Percentiles rank a stretch among this genome's conserved stretches.
Conservation (phyloP, 2,329 filamentous ascomycete species). For the Albifimbria verrucaria region DNA sequence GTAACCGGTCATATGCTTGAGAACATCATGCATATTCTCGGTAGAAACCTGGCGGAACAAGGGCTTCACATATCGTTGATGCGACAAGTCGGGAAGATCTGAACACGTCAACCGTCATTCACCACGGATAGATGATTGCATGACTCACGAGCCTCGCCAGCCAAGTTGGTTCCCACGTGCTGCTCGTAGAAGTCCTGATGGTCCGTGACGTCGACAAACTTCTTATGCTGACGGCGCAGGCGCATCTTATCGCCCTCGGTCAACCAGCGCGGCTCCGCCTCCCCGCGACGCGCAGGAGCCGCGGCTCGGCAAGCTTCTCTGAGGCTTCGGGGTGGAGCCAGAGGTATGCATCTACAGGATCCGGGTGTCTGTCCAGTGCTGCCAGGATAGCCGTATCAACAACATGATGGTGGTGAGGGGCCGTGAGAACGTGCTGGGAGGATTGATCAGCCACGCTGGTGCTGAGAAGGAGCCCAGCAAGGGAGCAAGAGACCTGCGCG, state of each 20-base stretch:
- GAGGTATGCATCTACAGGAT: slow-evolving; percentile 26
- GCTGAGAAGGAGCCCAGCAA: slow-evolving; percentile 2
- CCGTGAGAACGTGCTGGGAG: slow-evolving; percentile 11
- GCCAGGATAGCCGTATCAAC: slow-evolving; percentile 19
- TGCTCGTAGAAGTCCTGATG: slow-evolving; percentile 45
- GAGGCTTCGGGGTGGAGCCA: slow-evolving; percentile 22
- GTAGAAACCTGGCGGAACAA: slow-evolving; percentile 58
- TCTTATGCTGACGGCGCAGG: slow-evolving; percentile 60
- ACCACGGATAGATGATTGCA: background rate
- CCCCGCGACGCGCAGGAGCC: slow-evolving; percentile 64
- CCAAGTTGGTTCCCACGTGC: slow-evolving; percentile 13
- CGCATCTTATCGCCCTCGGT: slow-evolving; percentile 72
- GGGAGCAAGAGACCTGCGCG: background rate
- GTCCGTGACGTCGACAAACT: slow-evolving; percentile 72
- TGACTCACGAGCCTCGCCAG: slow-evolving; percentile 27
- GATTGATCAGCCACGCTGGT: slow-evolving; percentile 7
- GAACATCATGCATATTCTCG: slow-evolving; percentile 60
- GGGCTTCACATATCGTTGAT: slow-evolving; percentile 53
- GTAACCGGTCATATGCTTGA: slow-evolving; percentile 59
- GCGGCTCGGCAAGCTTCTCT: slow-evolving; percentile 35
- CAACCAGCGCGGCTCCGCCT: slow-evolving; percentile 61
- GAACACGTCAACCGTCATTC: background rate
- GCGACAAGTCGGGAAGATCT: slow-evolving; percentile 32
- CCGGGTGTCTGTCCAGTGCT: slow-evolving; percentile 19
- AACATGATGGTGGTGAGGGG: slow-evolving; percentile 3